Evolutionary conservation across 345 rosid genomes (phyloP), one percentile per base, ranked within the genome.

Genomic region (Citrus trifoliata): DNA sequence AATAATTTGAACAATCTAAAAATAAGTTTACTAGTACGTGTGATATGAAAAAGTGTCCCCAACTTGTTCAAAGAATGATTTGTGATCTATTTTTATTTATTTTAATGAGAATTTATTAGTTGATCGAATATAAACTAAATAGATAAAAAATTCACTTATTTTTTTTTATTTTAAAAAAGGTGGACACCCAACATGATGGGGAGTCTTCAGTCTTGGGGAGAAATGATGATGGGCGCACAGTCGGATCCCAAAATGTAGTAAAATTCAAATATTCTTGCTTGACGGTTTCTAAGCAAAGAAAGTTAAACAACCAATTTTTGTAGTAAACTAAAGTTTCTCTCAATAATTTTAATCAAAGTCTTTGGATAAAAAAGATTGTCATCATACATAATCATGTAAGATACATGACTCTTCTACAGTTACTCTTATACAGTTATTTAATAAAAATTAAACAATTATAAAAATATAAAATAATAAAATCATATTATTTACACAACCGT

Each of bases 361-460:
- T 59, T 59, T 73, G 51, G 42, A 16, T 37, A 38, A 6, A 53
- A 0, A 0, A 4, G 5, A 32, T 33, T 33, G 35, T 33, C 0
- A 33, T 33, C 6, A 4, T 33, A 5, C 1, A 4, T 33, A 5
- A 33, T 33, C 5, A 33, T 33, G 35, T 5, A 5, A 33, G 0
- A 33, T 33, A 33, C 1, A 33, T 33, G 1, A 33, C 5, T 33
- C 6, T 0, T 33, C 6, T 33, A 0, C 0, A 33, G 0, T 5
- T 33, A 5, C 5, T 33, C 6, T 0, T 33, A 1, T 33, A 0
- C 0, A 33, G 0, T 5, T 33, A 5, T 33, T 33, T 33, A 0
- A 33, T 5, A 0, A 33, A 33, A 33, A 33, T 5, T 33, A 1
- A 5, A 5, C 6, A 0, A 0, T 0, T 33, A 0, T 33, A 0